Evolutionary conservation across 352 stramenopile species (phyloP), one percentile per base, ranked within the genome.

Genomic region (Phytophthora brassicae): DNA sequence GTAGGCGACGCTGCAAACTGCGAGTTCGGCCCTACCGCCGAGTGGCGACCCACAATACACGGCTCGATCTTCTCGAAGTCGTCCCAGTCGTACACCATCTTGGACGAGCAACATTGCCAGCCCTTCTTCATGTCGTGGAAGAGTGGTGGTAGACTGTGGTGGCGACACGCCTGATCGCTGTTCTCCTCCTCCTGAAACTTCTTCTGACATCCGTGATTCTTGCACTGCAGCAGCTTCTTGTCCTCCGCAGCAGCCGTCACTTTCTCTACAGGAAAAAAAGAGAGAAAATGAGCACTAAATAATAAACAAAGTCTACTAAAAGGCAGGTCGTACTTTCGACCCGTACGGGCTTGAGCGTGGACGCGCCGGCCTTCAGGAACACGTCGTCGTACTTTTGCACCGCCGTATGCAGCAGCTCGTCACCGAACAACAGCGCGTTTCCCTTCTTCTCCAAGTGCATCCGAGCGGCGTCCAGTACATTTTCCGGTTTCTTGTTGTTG

Each of bases 71-170:
- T 90, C 68, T 97, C 84, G 69, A 98, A 98, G 69, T 96, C 88
- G 68, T 98, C 93, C 90, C 93, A 98, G 78, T 98, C 92, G 74
- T 98, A 98, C 13, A 97, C 86, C 83, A 95, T 94, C 65, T 88
- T 92, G 58, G 73, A 81, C 56, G 84, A 86, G 74, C 89, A 97
- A 74, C 89, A 97, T 42, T 85, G 80, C 89, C 89, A 97, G 67
- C 89, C 86, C 56, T 97, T 97, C 73, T 95, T 96, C 51, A 84
- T 88, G 63, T 97, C 89, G 66, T 97, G 89, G 72, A 96, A 96
- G 13, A 89, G 78, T 45, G 89, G 89, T 31, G 89, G 87, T 57
- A 85, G 65, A 22, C 64, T 73, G 73, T 96, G 89, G 55, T 96
- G 81, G 48, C 69, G 78, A 46, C 89, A 96, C 13, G 83, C 87